Conservation (phyloP, 2,329 filamentous ascomycete genomes). For the Aspergillus felis region DNA sequence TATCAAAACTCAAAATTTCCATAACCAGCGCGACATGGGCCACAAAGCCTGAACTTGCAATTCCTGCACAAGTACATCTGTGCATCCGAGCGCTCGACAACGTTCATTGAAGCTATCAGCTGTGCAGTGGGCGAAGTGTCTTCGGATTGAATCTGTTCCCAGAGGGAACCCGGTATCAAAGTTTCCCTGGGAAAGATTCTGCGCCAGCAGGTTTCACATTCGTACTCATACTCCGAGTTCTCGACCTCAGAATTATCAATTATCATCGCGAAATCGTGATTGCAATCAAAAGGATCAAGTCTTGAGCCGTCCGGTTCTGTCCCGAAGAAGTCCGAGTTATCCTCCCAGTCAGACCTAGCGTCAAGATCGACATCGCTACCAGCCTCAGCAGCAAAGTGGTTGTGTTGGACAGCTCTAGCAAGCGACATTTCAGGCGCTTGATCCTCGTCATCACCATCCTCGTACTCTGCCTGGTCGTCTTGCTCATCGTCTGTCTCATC, state of each 20-base stretch:
- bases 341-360: constrained; percentile 15
- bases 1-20: neutral
- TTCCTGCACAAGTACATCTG: neutral
- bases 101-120: neutral
- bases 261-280: constrained; percentile 1
- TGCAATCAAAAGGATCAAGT: neutral
- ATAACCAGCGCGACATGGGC: neutral
- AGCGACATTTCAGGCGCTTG: neutral
- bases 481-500: neutral
- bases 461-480: neutral
- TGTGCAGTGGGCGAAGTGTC: neutral
- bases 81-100: neutral
- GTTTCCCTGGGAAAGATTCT: neutral
- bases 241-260: neutral
- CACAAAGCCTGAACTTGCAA: neutral
- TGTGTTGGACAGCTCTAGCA: neutral
- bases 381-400: neutral
- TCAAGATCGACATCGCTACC: constrained; percentile 12
- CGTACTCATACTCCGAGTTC: constrained; percentile 2
- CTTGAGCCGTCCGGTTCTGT: constrained; percentile 7
- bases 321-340: constrained; percentile 37
- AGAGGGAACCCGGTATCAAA: neutral
- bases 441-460: neutral
- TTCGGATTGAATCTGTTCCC: neutral
- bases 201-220: constrained; percentile 14